Conservation (phyloP, 805 yeast genomes). For the Nakazawaea wyomingensis region DNA sequence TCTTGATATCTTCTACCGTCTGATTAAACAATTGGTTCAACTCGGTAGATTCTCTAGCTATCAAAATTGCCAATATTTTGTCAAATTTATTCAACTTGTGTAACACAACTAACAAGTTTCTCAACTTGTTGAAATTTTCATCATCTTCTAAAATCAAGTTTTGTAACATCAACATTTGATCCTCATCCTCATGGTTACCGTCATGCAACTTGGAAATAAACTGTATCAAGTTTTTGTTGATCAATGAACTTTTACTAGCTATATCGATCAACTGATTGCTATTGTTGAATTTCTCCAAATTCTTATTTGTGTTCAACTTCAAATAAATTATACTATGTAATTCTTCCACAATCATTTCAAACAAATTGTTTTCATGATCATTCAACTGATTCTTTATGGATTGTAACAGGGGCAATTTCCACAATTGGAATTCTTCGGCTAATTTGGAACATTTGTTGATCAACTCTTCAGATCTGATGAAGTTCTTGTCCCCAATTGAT, state of each 20-base stretch:
- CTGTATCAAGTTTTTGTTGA: slow-evolving; percentile 29
- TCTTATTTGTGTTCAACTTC: slow-evolving; percentile 24
- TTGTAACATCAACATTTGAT: slow-evolving; percentile 27
- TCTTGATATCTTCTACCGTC: slow-evolving; percentile 59
- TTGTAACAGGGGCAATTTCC: slow-evolving; percentile 51
- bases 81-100: slow-evolving; percentile 54
- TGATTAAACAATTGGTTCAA: slow-evolving; percentile 56
- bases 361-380: slow-evolving; percentile 53
- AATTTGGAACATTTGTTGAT: slow-evolving; percentile 32
- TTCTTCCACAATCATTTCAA: slow-evolving; percentile 74
- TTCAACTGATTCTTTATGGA: slow-evolving; percentile 48
- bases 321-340: slow-evolving; percentile 64
- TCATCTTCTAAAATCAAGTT: slow-evolving; percentile 16
- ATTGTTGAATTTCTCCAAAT: not conserved
- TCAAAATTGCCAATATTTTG: slow-evolving; percentile 48
- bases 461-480: slow-evolving; percentile 39
- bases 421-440: slow-evolving; percentile 48
- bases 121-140: slow-evolving; percentile 18
- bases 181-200: slow-evolving; percentile 19
- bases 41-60: slow-evolving; percentile 55
- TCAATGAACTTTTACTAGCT: slow-evolving; percentile 38
- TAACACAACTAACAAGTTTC: slow-evolving; percentile 17
- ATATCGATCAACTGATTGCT: slow-evolving; percentile 32
- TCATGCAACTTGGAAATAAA: slow-evolving; percentile 28
- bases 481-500: slow-evolving; percentile 63